These are phyloP conservation scores for Penicillium flavigenum DNA, from an alignment of 495 filamentous ascomycete genomes.

Conservation along the genomic window DNA sequence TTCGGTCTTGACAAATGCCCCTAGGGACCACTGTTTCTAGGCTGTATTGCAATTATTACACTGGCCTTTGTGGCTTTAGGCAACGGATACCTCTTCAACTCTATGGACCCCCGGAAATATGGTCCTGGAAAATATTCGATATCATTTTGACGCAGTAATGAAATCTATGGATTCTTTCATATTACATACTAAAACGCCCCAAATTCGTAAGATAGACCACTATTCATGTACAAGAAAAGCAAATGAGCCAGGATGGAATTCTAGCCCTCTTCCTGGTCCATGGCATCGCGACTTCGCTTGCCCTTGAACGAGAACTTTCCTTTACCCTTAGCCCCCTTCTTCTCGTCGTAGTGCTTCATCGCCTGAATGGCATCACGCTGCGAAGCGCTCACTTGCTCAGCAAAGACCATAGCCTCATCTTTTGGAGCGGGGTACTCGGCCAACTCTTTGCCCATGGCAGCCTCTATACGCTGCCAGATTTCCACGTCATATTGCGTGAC, in stretches of 20 bases:
- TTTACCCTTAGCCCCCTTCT: slow-evolving; percentile 64
- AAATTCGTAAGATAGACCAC: slow-evolving; percentile 5
- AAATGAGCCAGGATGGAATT: not conserved
- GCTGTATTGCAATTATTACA: slow-evolving; percentile 3
- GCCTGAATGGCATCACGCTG: slow-evolving; percentile 76
- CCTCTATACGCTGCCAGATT: slow-evolving; percentile 80
- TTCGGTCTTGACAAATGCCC: not conserved
- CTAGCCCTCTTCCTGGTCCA: slow-evolving; percentile 76
- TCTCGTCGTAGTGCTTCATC: slow-evolving; percentile 82
- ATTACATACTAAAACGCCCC: slow-evolving; percentile 2
- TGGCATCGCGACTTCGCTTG: slow-evolving; percentile 69
- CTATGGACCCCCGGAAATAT: slow-evolving; percentile 7
- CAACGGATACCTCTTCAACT: slow-evolving; percentile 1
- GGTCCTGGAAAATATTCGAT: slow-evolving; percentile 20
- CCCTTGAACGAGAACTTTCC: slow-evolving; percentile 52
- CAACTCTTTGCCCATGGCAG: slow-evolving; percentile 73
- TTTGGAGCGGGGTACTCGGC: slow-evolving; percentile 64
- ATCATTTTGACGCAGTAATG: slow-evolving; percentile 28
- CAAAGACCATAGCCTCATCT: slow-evolving; percentile 87
- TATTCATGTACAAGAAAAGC: not conserved
- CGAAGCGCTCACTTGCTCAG: slow-evolving; percentile 62
- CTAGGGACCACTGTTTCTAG: slow-evolving; percentile 1
- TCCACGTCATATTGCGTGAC: slow-evolving; percentile 94
- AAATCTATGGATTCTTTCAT: slow-evolving; percentile 17
- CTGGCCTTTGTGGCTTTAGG: slow-evolving; percentile 1